These are phyloP conservation scores for Naegleria fowleri DNA, from an alignment of 208 protist species.

Conservation along the genomic window DNA sequence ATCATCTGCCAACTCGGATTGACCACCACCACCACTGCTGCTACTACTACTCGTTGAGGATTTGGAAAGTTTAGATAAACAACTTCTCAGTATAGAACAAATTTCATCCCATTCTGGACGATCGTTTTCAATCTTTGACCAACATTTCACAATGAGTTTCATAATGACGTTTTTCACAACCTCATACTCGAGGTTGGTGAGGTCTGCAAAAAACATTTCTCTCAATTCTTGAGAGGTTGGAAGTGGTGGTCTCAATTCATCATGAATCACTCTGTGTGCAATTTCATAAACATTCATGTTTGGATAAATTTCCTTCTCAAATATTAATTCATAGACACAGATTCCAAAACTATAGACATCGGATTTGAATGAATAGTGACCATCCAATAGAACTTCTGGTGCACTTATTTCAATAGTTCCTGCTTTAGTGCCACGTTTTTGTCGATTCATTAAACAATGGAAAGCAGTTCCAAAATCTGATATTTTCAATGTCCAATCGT, in stretches of 20 bases:
- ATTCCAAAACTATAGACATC: not conserved
- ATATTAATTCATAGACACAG: not conserved
- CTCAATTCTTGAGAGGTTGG: not conserved
- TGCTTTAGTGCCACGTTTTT: not conserved
- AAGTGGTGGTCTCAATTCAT: not conserved
- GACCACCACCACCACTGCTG: no score
- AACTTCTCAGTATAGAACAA: not conserved
- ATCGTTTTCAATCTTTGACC: not conserved
- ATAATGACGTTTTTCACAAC: not conserved
- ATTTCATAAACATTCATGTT: not conserved
- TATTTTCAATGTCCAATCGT: not conserved
- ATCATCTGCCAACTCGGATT: no score
- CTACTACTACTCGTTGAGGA: not conserved
- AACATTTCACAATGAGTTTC: not conserved
- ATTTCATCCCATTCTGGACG: not conserved
- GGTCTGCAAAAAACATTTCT: not conserved
- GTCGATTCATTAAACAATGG: not conserved
- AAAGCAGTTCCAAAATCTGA: not conserved
- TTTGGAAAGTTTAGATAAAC: not conserved
- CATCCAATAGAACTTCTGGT: not conserved
- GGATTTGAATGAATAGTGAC: not conserved
- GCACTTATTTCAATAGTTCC: not conserved
- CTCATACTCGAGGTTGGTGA: not conserved
- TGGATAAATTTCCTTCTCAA: constrained; percentile 8
- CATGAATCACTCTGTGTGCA: not conserved